phyloP scores from a whole-genome alignment of 169 alveolate genomes.

The Eimeria sp. region DNA sequence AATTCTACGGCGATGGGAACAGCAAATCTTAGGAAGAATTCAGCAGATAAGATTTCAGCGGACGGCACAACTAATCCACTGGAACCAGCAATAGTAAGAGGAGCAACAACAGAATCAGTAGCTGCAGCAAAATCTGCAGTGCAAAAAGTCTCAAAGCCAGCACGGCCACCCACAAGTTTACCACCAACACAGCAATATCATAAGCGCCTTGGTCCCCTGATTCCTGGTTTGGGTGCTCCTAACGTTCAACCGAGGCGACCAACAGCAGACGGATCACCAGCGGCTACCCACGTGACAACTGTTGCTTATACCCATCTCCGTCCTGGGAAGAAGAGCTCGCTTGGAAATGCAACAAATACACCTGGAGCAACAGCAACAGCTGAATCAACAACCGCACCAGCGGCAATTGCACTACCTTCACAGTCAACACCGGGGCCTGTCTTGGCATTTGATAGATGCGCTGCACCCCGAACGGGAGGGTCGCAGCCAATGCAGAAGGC shows the following conservation, averaged over 20 bases:
- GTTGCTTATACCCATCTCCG: constrained; percentile 2
- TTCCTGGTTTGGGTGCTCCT: constrained; percentile 52
- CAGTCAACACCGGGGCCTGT: neutral
- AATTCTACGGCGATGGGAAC: neutral
- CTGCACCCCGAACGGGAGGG: neutral
- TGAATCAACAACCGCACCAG: neutral
- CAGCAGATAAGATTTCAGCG: neutral
- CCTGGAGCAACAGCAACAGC: constrained; percentile 3
- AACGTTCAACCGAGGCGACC: neutral
- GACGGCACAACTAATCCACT: neutral
- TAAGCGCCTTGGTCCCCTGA: constrained; percentile 47
- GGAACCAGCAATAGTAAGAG: neutral
- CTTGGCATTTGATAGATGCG: neutral
- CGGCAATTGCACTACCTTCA: neutral
- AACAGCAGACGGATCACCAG: constrained; percentile 26
- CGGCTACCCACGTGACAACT: neutral
- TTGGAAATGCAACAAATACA: neutral
- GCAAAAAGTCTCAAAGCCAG: neutral
- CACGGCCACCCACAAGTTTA: neutral
- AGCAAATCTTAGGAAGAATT: neutral
- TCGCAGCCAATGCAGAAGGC: neutral
- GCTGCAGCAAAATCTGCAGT: neutral
- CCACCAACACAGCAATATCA: neutral
- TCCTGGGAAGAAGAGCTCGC: neutral
- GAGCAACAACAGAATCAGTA: neutral